Conservation (phyloP, 768 basidiomycete species). For the Kwoniella sp. region DNA sequence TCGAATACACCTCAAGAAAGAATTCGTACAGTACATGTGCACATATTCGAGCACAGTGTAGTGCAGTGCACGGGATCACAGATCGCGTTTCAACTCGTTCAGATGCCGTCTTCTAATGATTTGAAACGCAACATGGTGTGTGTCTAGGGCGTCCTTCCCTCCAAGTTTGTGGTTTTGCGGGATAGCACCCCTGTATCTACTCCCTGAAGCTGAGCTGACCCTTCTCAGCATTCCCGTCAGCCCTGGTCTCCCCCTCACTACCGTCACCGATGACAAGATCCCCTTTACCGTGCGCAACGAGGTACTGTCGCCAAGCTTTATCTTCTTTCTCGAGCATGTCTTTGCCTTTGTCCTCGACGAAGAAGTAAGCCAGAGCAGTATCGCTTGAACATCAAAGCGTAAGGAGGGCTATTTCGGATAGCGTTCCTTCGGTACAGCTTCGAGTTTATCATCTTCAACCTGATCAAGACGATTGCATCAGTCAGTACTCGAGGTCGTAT, state of each 20-base stretch:
- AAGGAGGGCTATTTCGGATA: slow-evolving; percentile 62
- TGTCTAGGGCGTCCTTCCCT: no score
- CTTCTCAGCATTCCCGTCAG: slow-evolving; percentile 29
- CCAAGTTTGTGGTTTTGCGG: neutral
- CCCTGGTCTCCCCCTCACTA: slow-evolving; percentile 13
- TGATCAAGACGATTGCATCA: slow-evolving; percentile 54
- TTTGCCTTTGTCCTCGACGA: slow-evolving; percentile 44
- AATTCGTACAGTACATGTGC: no score
- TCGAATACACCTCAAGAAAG: no score
- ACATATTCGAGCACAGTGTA: no score
- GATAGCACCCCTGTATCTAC: neutral
- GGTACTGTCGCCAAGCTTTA: slow-evolving; percentile 44
- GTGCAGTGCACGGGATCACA: no score
- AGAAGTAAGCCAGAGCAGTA: slow-evolving; percentile 61
- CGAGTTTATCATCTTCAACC: slow-evolving; percentile 72
- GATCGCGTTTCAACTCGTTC: neutral
- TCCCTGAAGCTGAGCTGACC: slow-evolving; percentile 26
- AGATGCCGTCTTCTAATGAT: neutral
- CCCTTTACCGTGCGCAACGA: slow-evolving; percentile 42
- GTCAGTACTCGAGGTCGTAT: no score
- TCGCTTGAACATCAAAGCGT: slow-evolving; percentile 63
- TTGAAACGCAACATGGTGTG: no score
- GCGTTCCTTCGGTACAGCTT: slow-evolving; percentile 67
- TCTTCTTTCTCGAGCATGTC: slow-evolving; percentile 47
- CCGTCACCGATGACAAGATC: slow-evolving; percentile 48